Percentiles rank a stretch among this genome's conserved stretches.
These are phyloP conservation scores for Candida anglica DNA, from an alignment of 805 yeast species.

Conservation along the genomic window DNA sequence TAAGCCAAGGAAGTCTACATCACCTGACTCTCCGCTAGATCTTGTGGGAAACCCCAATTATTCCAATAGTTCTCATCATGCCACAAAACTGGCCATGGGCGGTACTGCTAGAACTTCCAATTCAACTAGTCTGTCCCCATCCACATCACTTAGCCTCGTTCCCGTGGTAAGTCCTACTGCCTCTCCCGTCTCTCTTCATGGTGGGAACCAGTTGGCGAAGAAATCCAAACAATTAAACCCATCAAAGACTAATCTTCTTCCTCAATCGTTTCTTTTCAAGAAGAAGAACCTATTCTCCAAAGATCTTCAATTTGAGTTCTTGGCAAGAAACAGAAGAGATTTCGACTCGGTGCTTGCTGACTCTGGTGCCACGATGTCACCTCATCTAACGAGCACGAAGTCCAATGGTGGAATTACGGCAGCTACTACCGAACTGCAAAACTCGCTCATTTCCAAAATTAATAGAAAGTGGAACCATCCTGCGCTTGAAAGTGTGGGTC, in stretches of 20 bases:
- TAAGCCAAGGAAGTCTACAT: neutral
- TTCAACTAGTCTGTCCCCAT: neutral
- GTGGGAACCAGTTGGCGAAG: constrained; percentile 6
- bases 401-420: neutral
- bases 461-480: constrained; percentile 38
- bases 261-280: constrained; percentile 15
- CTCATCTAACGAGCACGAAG: too few relatives aligned
- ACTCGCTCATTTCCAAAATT: constrained; percentile 28
- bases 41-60: too few relatives aligned
- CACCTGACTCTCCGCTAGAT: too few relatives aligned
- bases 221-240: constrained; percentile 11
- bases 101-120: neutral
- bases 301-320: constrained; percentile 36
- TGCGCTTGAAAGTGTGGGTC: neutral
- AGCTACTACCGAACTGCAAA: constrained; percentile 23
- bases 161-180: neutral
- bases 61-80: too few relatives aligned
- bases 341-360: constrained; percentile 3
- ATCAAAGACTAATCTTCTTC: constrained; percentile 14
- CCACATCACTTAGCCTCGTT: too few relatives aligned
- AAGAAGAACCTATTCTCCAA: constrained; percentile 30
- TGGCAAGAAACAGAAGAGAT: constrained; percentile 6
- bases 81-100: too few relatives aligned
- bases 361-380: constrained; percentile 7
- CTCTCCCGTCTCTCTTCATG: too few relatives aligned